Conservation (phyloP, 2,329 filamentous ascomycete genomes). For the Pseudocercospora pini-densiflorae region DNA sequence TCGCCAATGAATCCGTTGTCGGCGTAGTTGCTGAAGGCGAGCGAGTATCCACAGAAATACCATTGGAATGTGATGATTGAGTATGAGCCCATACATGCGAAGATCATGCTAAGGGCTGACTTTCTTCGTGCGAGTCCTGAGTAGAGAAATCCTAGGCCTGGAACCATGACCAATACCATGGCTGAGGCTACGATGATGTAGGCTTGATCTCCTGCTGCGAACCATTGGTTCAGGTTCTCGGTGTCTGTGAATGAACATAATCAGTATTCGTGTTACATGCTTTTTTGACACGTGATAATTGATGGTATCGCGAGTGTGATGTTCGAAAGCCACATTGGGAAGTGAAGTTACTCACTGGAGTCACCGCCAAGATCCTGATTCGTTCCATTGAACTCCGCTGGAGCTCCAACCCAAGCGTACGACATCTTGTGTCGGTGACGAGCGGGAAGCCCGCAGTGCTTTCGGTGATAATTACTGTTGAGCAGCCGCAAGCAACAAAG, state of each 20-base stretch:
- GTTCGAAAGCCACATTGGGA: background rate
- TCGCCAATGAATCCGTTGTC: slow-evolving; percentile 93
- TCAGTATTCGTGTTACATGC: slow-evolving; percentile 2
- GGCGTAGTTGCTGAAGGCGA: slow-evolving; percentile 82
- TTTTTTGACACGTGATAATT: slow-evolving; percentile 23
- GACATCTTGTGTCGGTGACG: slow-evolving; percentile 45
- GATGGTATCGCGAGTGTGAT: background rate
- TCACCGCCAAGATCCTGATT: slow-evolving; percentile 71
- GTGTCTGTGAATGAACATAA: slow-evolving; percentile 56
- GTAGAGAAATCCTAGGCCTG: slow-evolving; percentile 96
- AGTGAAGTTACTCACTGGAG: slow-evolving; percentile 66
- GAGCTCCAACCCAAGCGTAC: slow-evolving; percentile 53
- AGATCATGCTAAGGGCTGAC: slow-evolving; percentile 95
- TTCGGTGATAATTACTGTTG: background rate
- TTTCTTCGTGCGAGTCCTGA: slow-evolving; percentile 97
- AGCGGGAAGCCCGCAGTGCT: background rate
- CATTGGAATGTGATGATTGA: slow-evolving; percentile 95
- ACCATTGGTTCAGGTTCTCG: slow-evolving; percentile 97
- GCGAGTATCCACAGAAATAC: slow-evolving; percentile 99
- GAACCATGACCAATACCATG: slow-evolving; percentile 96
- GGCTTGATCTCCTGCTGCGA: slow-evolving; percentile 85
- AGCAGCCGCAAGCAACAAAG: background rate
- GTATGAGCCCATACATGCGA: slow-evolving; percentile 93
- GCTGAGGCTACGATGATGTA: slow-evolving; percentile 89
- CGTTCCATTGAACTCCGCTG: slow-evolving; percentile 56